phyloP scores from a whole-genome alignment of 257 asterid species.

The Ilex asprella region DNA sequence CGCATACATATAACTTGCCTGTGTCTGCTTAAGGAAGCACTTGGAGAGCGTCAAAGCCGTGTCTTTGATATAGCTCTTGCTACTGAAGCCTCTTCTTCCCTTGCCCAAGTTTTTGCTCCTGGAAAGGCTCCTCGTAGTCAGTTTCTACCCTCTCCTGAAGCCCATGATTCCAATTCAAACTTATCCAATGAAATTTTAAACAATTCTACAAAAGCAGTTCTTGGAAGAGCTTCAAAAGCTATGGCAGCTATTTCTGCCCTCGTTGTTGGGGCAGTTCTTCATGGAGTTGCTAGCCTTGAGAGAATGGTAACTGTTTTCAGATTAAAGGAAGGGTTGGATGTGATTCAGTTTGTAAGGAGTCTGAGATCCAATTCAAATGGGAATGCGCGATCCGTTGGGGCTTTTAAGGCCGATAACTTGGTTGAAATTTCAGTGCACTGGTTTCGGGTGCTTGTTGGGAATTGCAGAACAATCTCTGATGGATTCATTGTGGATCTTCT shows the following conservation, averaged over 20 bases:
- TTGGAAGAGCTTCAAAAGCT: constrained; percentile 54
- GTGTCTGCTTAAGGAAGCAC: constrained; percentile 84
- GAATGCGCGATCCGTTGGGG: constrained; percentile 63
- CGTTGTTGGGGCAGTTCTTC: constrained; percentile 76
- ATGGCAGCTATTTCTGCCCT: constrained; percentile 78
- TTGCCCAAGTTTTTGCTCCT: constrained; percentile 56
- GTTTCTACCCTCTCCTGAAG: constrained; percentile 63
- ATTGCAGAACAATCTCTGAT: constrained; percentile 84
- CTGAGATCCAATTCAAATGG: constrained; percentile 75
- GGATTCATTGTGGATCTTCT: constrained; percentile 80
- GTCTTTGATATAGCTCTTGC: constrained; percentile 98
- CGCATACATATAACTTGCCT: constrained; percentile 76
- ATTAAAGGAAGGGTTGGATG: constrained; percentile 83
- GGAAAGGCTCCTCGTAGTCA: constrained; percentile 75
- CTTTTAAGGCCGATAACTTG: constrained; percentile 54
- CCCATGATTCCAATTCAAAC: constrained; percentile 51
- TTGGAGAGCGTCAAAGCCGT: constrained; percentile 96
- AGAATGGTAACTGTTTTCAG: constrained; percentile 85
- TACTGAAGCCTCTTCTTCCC: constrained; percentile 75
- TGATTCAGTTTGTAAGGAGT: constrained; percentile 78
- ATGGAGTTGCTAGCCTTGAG: constrained; percentile 87
- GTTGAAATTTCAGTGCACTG: constrained; percentile 86
- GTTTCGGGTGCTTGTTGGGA: constrained; percentile 97
- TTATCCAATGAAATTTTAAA: constrained; percentile 42
- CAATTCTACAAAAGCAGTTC: constrained; percentile 40